phyloP scores from a whole-genome alignment of 2,329 filamentous ascomycete genomes.

The Sporothrix brasiliensis region DNA sequence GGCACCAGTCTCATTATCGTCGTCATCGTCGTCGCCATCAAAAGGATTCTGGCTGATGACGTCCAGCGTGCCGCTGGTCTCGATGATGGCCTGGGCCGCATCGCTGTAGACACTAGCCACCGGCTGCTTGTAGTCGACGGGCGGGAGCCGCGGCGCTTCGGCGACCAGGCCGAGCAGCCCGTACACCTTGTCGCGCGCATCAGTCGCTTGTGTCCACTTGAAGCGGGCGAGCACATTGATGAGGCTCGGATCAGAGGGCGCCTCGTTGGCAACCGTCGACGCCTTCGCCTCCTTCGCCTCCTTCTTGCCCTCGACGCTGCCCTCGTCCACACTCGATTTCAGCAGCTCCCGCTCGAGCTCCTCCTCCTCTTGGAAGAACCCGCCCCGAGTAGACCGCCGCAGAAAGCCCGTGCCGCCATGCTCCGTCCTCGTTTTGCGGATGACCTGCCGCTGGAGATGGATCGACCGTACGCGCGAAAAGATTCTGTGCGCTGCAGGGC shows the following conservation, averaged over 20 bases:
- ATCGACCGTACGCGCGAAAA: conserved; percentile 23
- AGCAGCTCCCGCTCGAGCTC: neutral
- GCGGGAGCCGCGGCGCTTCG: conserved; percentile 15
- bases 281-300: too few species aligned
- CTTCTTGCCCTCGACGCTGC: neutral
- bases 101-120: conserved; percentile 28
- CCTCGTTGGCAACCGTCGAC: neutral
- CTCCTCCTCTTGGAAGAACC: neutral
- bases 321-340: neutral
- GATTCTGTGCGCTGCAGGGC: neutral
- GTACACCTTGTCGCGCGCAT: conserved; percentile 35
- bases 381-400: neutral
- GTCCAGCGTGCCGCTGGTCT: conserved; percentile 30
- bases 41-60: conserved; percentile 31
- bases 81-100: conserved; percentile 29
- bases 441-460: conserved; percentile 18
- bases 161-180: conserved; percentile 31
- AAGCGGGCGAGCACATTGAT: conserved; percentile 31
- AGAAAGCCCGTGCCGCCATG: neutral
- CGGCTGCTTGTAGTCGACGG: conserved; percentile 28
- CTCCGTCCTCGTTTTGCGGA: neutral
- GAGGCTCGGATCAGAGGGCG: conserved; percentile 20
- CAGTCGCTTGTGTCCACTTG: conserved; percentile 26
- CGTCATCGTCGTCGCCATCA: neutral
- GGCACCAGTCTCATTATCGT: neutral